Evolutionary conservation across 2,329 filamentous ascomycete genomes (phyloP).

Genomic region (Lasiodiplodia theobromae): DNA sequence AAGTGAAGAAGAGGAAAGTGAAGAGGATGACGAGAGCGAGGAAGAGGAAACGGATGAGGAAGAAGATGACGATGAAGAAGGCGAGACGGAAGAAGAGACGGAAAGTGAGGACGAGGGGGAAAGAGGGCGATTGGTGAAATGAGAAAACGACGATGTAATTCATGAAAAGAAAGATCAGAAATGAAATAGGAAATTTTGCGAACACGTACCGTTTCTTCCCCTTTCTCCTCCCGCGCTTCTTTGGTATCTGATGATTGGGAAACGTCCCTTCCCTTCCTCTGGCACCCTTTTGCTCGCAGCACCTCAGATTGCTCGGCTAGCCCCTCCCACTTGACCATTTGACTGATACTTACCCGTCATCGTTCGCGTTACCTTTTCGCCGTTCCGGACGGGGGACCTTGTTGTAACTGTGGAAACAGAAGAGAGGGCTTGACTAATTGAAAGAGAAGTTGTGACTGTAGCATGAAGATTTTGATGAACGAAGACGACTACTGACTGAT

Average conservation of each 20-base stretch:
- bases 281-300: not conserved
- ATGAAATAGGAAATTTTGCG: not conserved
- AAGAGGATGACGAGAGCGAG: constrained; percentile 55
- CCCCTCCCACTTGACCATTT: not conserved
- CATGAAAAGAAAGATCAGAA: not conserved
- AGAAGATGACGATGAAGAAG: constrained; percentile 62
- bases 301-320: not conserved
- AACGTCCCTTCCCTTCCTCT: not conserved
- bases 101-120: constrained; percentile 52
- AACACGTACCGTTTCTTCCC: not conserved
- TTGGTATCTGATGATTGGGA: not conserved
- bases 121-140: constrained; percentile 47
- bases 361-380: not conserved
- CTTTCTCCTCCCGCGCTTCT: not conserved
- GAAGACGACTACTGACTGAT: not conserved
- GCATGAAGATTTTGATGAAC: not conserved
- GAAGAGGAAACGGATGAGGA: constrained; percentile 53
- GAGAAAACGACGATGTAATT: not conserved
- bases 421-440: not conserved
- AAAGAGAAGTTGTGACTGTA: not conserved
- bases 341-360: not conserved
- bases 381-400: not conserved
- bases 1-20: constrained; percentile 53
- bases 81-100: constrained; percentile 54
- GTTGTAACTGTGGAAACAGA: not conserved